These are phyloP conservation scores for Phytophthora agathidicida DNA, from an alignment of 352 stramenopile species.

Conservation along the genomic window DNA sequence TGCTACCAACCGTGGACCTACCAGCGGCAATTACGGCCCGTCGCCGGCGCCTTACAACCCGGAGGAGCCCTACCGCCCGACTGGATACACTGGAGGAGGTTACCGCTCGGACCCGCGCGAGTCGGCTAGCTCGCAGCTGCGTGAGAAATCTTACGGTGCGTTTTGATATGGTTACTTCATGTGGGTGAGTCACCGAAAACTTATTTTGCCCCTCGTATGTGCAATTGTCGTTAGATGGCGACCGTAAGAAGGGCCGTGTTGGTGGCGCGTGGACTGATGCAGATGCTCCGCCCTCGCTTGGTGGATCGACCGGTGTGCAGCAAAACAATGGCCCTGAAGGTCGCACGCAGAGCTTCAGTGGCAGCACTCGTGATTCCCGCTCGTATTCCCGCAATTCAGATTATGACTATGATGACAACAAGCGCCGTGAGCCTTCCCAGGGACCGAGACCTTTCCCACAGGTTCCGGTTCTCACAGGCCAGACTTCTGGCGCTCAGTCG, in stretches of 20 bases:
- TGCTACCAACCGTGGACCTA: constrained; percentile 84
- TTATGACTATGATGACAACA: constrained; percentile 65
- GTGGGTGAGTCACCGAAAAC: neutral
- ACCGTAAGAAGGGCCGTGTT: constrained; percentile 85
- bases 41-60: constrained; percentile 75
- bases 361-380: constrained; percentile 39
- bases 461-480: constrained; percentile 44
- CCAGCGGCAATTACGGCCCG: constrained; percentile 66
- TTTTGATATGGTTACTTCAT: neutral
- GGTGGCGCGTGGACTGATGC: constrained; percentile 70
- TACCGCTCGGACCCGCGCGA: constrained; percentile 72
- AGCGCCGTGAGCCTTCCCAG: constrained; percentile 35
- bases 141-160: constrained; percentile 82
- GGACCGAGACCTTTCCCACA: constrained; percentile 29
- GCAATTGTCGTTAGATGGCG: constrained; percentile 50
- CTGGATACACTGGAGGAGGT: constrained; percentile 46
- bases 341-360: constrained; percentile 54
- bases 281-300: constrained; percentile 23
- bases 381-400: constrained; percentile 54
- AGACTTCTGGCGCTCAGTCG: constrained; percentile 78
- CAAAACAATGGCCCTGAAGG: constrained; percentile 42
- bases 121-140: constrained; percentile 65
- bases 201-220: constrained; percentile 3
- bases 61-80: constrained; percentile 78
- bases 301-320: constrained; percentile 32